Percentiles rank a stretch among this genome's conserved stretches.
Conservation (phyloP, 2,329 filamentous ascomycete genomes). For the Colletotrichum sidae region DNA sequence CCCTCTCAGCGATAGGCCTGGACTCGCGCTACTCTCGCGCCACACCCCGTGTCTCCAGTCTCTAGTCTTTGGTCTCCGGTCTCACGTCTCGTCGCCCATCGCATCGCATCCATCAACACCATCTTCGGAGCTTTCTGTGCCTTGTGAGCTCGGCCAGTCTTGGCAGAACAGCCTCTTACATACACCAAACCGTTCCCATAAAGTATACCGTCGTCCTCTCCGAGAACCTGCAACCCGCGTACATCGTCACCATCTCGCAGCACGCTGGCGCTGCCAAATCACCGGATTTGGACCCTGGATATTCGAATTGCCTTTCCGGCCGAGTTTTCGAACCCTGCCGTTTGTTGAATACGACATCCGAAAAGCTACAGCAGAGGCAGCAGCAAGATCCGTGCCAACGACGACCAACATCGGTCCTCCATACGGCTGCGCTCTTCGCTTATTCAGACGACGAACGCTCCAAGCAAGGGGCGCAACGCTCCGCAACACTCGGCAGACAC, state of each 20-base stretch:
- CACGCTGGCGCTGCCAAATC: conserved; percentile 5
- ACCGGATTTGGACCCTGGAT: neutral
- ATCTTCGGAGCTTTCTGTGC: conserved; percentile 25
- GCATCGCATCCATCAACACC: conserved; percentile 17
- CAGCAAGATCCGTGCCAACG: conserved; percentile 12
- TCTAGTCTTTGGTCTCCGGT: neutral
- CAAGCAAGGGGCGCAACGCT: conserved; percentile 9
- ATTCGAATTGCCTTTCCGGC: conserved; percentile 4
- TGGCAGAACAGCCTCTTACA: conserved; percentile 33
- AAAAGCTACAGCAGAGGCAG: neutral
- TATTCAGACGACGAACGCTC: neutral
- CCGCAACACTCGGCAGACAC: conserved; percentile 20
- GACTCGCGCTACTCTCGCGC: conserved; percentile 22
- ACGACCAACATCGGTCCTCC: neutral
- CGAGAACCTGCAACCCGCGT: conserved; percentile 4
- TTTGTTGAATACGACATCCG: neutral
- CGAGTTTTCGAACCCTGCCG: conserved; percentile 1
- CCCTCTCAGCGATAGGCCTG: no score
- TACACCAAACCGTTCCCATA: conserved; percentile 16
- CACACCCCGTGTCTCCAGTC: conserved; percentile 20
- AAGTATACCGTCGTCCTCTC: conserved; percentile 17
- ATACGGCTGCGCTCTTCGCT: conserved; percentile 6
- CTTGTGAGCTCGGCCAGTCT: conserved; percentile 33
- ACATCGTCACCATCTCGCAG: conserved; percentile 7
- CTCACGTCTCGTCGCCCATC: neutral